Evolutionary conservation across 2,329 filamentous ascomycete species (phyloP), one percentile per base, ranked within the genome.

Genomic region (Dactylella cylindrospora): DNA sequence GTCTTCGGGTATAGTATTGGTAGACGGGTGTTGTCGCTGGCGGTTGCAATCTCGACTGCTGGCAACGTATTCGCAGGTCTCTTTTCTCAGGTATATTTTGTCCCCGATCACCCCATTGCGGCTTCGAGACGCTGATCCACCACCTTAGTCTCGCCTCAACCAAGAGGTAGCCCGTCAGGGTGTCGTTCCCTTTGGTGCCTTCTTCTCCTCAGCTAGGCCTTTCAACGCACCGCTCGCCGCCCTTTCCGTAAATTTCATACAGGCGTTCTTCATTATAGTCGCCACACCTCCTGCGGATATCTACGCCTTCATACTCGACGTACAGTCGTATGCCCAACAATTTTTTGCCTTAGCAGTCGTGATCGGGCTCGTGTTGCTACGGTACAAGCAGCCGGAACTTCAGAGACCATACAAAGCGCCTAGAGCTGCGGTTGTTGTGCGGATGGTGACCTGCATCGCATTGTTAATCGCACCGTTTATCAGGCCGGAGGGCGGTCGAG

Each of bases 41-140:
- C 81, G 0, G 82, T 88, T 26, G 84, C 84, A 0, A 72, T 86
- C 19, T 86, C 83, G 1, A 84, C 83, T 0, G 79, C 77, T 1
- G 85, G 84, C 0, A 88, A 88, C 69, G 84, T 88, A 10, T 83
- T 88, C 78, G 83, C 86, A 0, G 83, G 85, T 1, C 82, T 82
- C 0, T 88, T 87, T 70, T 78, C 83, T 1, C 71, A 84, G 22
- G 57, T 62, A 38, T 31, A 29, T 38, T 26, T 19, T n/a, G 8
- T 15, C 40, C 13, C 2, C 9, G 10, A 31, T 43, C 26, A 23
- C 9, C 44, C 38, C 31, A 50, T 32, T 28, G 8, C 13, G 5
- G n/a, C n/a, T n/a, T n/a, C n/a, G n/a, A n/a, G n/a, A n/a, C n/a
- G n/a, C n/a, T n/a, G n/a, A n/a, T n/a, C n/a, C n/a, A n/a, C n/a